Conservation (phyloP, 371 early-diverging fungal genomes). For the Nosema granulosis region DNA sequence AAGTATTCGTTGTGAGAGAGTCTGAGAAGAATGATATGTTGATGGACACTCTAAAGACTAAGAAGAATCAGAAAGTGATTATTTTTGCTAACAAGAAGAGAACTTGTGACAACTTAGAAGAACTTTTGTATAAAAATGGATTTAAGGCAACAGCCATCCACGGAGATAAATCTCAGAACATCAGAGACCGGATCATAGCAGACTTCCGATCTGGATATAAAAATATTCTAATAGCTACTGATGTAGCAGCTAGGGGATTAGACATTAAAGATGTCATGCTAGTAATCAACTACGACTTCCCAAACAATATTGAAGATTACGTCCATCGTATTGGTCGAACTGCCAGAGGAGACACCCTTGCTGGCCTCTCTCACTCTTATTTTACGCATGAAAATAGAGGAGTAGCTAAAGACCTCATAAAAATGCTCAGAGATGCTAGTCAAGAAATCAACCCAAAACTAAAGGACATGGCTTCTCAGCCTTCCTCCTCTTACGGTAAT, state of each 20-base stretch:
- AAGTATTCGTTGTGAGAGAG: constrained; percentile 79
- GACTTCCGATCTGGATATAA: constrained; percentile 80
- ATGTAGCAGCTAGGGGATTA: constrained; percentile 97
- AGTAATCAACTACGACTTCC: constrained; percentile 98
- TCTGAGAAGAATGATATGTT: constrained; percentile 86
- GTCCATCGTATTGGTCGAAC: constrained; percentile 98
- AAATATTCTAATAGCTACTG: constrained; percentile 95
- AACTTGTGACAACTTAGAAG: constrained; percentile 87
- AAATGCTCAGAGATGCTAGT: constrained; percentile 83
- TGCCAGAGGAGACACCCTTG: constrained; percentile 80
- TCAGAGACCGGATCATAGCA: constrained; percentile 93
- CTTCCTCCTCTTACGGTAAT: neutral
- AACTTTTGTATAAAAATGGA: constrained; percentile 80
- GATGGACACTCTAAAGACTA: constrained; percentile 72
- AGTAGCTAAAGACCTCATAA: constrained; percentile 78
- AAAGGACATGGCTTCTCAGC: constrained; percentile 70
- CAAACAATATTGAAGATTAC: constrained; percentile 84
- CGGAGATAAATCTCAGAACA: constrained; percentile 92
- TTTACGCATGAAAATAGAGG: constrained; percentile 84
- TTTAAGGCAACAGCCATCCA: constrained; percentile 94
- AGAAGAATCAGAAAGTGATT: constrained; percentile 76
- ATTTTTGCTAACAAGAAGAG: constrained; percentile 95
- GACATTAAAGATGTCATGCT: constrained; percentile 94
- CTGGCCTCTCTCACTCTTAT: constrained; percentile 89
- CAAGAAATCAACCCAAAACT: constrained; percentile 82